Base-by-base conservation (phyloP, 1,284 basidiomycete species). In the Entoloma clypeatum region DNA sequence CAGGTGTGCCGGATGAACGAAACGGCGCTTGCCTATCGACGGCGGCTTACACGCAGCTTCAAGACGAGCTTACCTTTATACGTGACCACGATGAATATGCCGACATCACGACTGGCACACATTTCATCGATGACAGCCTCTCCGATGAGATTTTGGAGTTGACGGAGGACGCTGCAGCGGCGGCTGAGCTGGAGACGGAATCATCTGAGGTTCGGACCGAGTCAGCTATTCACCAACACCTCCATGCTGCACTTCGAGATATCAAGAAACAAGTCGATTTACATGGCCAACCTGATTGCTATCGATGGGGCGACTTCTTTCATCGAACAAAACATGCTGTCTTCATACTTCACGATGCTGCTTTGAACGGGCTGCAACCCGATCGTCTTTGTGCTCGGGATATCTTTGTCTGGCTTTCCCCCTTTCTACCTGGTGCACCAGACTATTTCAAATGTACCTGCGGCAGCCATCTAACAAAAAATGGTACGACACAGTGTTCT, bases 181-280 rank as follows among this genome's bases (percentile, higher is more conserved):
- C 27, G 16, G 27, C 27, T 6, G 27, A 29, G 27, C n/a, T 29
- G 27, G 27, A 29, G 27, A 29, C 27, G 16, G 27, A 29, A 29
- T 29, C 27, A 29, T 29, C 27, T 29, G 27, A 29, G 27, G 27
- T 29, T 29, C 16, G 27, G 16, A 5, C 27, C 10, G 10, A 29
- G 27, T 29, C 27, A 29, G 27, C 27, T 29, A 29, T 29, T 16
- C 27, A 29, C 27, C 27, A 29, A 29, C 27, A 29, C 27, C 27
- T 29, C 27, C 27, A 29, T 29, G 27, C 27, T 29, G 27, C 27
- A 29, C 27, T n/a, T n/a, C n/a, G n/a, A n/a, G n/a, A 31, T 31
- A 7, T n/a, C n/a, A n/a, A 5, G 30, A 17, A n/a, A n/a, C 5
- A 31, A 17, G 21, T n/a, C 21, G n/a, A 31, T 11, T 14, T 14